These are phyloP conservation scores for Lentinula sp. DNA, from an alignment of 768 basidiomycete species.

Conservation along the genomic window DNA sequence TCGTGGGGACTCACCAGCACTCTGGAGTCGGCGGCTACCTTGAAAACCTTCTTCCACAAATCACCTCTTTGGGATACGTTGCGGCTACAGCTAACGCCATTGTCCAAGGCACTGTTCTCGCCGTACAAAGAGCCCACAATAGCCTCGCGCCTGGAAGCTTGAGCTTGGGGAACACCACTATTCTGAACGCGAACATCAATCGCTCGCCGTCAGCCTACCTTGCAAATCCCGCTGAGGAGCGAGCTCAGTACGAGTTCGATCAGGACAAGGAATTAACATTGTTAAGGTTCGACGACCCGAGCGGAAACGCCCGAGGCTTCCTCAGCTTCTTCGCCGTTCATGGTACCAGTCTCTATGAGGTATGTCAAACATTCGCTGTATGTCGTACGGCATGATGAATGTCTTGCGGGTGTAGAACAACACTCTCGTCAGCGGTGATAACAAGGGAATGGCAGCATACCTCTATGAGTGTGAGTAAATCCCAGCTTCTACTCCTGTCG, in stretches of 20 bases:
- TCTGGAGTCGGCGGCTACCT: constrained; percentile 75
- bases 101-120: constrained; percentile 59
- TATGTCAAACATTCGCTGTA: constrained; percentile 17
- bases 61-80: constrained; percentile 72
- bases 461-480: constrained; percentile 58
- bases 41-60: constrained; percentile 72
- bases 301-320: constrained; percentile 57
- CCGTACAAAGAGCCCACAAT: constrained; percentile 62
- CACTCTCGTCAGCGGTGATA: constrained; percentile 74
- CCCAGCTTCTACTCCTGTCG: neutral
- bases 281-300: constrained; percentile 55
- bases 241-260: constrained; percentile 60
- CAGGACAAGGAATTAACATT: constrained; percentile 73
- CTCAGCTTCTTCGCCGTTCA: constrained; percentile 76
- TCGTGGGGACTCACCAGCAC: constrained; percentile 72
- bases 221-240: constrained; percentile 67
- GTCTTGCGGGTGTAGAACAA: constrained; percentile 50
- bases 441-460: constrained; percentile 83
- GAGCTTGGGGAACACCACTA: constrained; percentile 61
- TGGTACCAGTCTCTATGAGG: constrained; percentile 75
- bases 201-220: constrained; percentile 73
- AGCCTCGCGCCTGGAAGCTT: constrained; percentile 56
- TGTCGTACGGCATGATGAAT: neutral
- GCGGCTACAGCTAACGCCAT: constrained; percentile 68
- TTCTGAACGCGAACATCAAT: constrained; percentile 66